Percentiles rank a stretch among this genome's conserved stretches.
phyloP scores from a whole-genome alignment of 2,329 filamentous ascomycete species.

The Aspergillus sergii region DNA sequence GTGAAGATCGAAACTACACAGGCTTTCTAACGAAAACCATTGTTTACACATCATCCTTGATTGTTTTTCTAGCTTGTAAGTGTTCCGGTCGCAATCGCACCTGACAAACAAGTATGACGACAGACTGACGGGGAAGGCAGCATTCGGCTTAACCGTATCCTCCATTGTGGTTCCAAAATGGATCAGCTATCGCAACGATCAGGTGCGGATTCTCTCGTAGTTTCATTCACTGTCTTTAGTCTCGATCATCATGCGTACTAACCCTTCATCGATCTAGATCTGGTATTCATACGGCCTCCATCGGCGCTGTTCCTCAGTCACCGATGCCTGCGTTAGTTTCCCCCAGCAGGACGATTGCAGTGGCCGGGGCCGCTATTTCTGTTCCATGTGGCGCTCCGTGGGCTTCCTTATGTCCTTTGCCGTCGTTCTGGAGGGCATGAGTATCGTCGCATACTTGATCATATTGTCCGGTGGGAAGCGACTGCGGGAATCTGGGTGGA shows the following conservation, averaged over 20 bases:
- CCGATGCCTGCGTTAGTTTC: conserved; percentile 59
- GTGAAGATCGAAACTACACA: conserved; percentile 48
- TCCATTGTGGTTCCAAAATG: conserved; percentile 52
- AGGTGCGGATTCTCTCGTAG: conserved; percentile 30
- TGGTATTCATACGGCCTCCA: conserved; percentile 77
- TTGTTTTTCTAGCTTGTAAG: conserved; percentile 49
- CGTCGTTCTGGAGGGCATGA: conserved; percentile 78
- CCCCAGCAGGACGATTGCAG: conserved; percentile 69
- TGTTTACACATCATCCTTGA: conserved; percentile 47
- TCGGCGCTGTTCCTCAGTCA: conserved; percentile 73
- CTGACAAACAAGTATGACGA: neutral
- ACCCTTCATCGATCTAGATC: conserved; percentile 46
- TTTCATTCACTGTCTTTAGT: neutral
- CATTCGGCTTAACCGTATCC: conserved; percentile 48
- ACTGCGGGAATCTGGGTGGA: conserved; percentile 81
- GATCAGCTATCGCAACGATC: conserved; percentile 50
- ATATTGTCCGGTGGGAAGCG: conserved; percentile 78
- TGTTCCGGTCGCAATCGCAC: conserved; percentile 5
- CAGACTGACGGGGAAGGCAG: conserved; percentile 27
- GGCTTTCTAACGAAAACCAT: conserved; percentile 53
- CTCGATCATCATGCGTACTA: neutral
- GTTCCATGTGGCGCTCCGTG: conserved; percentile 85
- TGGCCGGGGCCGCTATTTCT: conserved; percentile 73
- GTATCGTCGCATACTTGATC: conserved; percentile 76
- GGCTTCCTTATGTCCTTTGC: conserved; percentile 87